phyloP scores from a whole-genome alignment of 169 alveolate species.

The Miamiensis avidus region DNA sequence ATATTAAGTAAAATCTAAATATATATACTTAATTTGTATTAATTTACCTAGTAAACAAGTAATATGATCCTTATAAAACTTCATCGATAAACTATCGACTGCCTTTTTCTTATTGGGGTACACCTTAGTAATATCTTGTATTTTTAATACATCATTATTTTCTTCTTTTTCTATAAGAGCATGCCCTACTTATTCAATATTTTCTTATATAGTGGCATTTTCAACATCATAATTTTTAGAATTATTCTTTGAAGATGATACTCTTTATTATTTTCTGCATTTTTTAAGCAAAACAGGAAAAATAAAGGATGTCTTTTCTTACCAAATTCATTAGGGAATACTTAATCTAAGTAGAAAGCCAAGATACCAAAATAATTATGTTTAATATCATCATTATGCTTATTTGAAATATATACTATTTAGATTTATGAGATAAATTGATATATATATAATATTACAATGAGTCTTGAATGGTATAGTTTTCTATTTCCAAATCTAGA shows the following conservation, averaged over 20 bases:
- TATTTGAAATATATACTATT: too few relatives aligned
- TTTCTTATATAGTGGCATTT: not conserved
- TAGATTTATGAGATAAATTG: too few relatives aligned
- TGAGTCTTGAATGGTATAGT: slow-evolving; percentile 11
- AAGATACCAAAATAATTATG: slow-evolving; percentile 3
- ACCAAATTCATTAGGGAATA: slow-evolving; percentile 42
- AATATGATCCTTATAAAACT: slow-evolving; percentile 4
- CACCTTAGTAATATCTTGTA: slow-evolving; percentile 1
- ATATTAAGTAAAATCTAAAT: slow-evolving; percentile 23
- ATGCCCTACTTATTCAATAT: slow-evolving; percentile 19
- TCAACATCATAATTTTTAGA: not conserved
- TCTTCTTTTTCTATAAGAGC: slow-evolving; percentile 43
- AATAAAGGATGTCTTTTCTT: slow-evolving; percentile 28
- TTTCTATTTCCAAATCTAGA: not conserved
- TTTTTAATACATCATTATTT: slow-evolving; percentile 55
- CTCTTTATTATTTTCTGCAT: not conserved
- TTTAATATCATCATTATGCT: slow-evolving; percentile 6
- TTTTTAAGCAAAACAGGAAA: slow-evolving; percentile 9
- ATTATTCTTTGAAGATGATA: not conserved
- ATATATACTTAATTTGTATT: slow-evolving; percentile 3
- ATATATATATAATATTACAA: too few relatives aligned
- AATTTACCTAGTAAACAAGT: not conserved
- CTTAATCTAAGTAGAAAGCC: slow-evolving; percentile 33
- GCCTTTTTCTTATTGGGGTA: slow-evolving; percentile 1
- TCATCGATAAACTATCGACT: slow-evolving; percentile 29